Base-by-base conservation (phyloP, 2,329 filamentous ascomycete species). In the Fusarium mundagurra region DNA sequence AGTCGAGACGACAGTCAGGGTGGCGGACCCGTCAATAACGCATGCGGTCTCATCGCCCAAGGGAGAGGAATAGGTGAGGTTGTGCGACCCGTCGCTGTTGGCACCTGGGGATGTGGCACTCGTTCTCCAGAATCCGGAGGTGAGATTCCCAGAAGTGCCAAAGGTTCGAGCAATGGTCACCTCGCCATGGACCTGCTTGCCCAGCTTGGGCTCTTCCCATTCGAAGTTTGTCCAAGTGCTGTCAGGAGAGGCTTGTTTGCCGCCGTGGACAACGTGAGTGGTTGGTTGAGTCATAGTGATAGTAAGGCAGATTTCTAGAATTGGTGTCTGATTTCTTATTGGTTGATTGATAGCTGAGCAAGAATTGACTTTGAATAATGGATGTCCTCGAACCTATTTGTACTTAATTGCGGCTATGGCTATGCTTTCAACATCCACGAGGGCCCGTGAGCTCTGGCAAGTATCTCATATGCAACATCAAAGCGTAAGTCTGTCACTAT, bases 131-230 rank as follows among this genome's bases (percentile, higher is more conserved):
- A 66, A 66, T 7, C 63, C 63, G 0, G 63, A 66, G 2, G 47
- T 29, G 18, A 66, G 63, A 3, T 41, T 8, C 0, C 63, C 63
- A 34, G 63, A 64, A 39, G 63, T 66, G 4, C 63, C 63, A 12
- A 66, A 66, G 9, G 63, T 11, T 20, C 63, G 41, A 5, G 63
- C 59, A 64, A 7, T 47, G 34, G 58, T 66, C 0, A 64, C 47
- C 20, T 66, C 59, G 6, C 59, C 63, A 14, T 64, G 58, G 20
- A 54, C 47, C 17, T 66, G 63, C 20, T 66, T 66, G 39, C 63
- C 63, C 3, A 66, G 34, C 41, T 47, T 66, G 6, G 63, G 59
- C 33, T 66, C 63, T 12, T 66, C 47, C 63, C 63, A 66, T 9
- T 63, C 63, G 8, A 66, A 66, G 8, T 13, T 13, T 8, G 34